phyloP scores from a whole-genome alignment of 2,329 filamentous ascomycete genomes.

The Ascochyta lentis region DNA sequence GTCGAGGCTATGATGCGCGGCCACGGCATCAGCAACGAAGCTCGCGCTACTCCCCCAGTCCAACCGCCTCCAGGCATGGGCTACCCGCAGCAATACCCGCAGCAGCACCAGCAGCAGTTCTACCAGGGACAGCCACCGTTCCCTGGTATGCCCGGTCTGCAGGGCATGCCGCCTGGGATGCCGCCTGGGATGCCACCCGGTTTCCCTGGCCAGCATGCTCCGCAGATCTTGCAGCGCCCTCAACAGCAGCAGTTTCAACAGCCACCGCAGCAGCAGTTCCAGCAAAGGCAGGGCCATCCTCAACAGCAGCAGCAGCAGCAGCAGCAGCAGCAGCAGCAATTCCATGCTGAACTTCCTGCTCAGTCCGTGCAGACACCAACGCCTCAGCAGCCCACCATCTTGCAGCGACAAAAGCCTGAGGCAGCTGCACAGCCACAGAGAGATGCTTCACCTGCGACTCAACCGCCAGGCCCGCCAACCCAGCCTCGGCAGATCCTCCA shows the following conservation, averaged over 20 bases:
- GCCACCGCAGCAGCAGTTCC: constrained; percentile 48
- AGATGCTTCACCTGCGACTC: constrained; percentile 41
- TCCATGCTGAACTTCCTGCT: constrained; percentile 54
- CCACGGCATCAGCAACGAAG: constrained; percentile 59
- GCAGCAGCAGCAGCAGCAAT: constrained; percentile 52
- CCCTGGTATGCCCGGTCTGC: constrained; percentile 45
- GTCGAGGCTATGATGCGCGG: constrained; percentile 91
- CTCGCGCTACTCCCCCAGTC: constrained; percentile 35
- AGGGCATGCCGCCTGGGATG: constrained; percentile 14
- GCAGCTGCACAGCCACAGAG: constrained; percentile 33
- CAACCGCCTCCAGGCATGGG: constrained; percentile 28
- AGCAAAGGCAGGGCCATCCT: constrained; percentile 30
- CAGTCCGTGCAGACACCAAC: constrained; percentile 39
- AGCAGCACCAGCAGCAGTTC: constrained; percentile 30
- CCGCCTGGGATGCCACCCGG: constrained; percentile 26
- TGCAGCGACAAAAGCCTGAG: constrained; percentile 46
- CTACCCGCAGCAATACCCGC: constrained; percentile 23
- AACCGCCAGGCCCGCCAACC: constrained; percentile 49
- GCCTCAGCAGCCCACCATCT: constrained; percentile 42
- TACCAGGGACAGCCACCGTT: constrained; percentile 39
- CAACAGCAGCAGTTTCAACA: constrained; percentile 46
- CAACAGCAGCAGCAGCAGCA: constrained; percentile 52
- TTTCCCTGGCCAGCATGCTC: constrained; percentile 54
- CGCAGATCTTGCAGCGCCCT: constrained; percentile 59
- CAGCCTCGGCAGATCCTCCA: constrained; percentile 77